These are phyloP conservation scores for Kodamaea ohmeri DNA, from an alignment of 1,139 yeast species.

Conservation along the genomic window DNA sequence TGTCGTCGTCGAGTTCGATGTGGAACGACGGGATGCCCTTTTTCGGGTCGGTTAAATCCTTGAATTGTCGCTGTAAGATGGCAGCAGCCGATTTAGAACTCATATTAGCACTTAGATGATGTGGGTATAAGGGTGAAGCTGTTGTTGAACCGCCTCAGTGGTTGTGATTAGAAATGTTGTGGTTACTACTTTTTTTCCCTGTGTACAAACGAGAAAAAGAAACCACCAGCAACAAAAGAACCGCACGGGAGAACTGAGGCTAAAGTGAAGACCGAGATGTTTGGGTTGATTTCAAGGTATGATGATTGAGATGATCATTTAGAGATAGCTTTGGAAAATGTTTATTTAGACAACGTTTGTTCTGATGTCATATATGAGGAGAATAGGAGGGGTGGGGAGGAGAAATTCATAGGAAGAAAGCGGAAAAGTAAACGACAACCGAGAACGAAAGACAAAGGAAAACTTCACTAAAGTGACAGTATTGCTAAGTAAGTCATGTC, in stretches of 20 bases:
- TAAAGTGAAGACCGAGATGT: neutral
- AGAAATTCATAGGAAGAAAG: neutral
- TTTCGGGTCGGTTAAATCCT: constrained; percentile 90
- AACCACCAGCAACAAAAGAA: constrained; percentile 2
- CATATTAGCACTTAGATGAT: constrained; percentile 23
- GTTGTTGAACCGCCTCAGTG: neutral
- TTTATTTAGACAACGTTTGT: no score
- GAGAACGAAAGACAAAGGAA: neutral
- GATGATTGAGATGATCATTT: no score
- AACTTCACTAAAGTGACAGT: neutral
- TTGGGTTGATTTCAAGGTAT: no score
- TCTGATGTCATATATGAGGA: no score
- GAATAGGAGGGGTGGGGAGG: no score
- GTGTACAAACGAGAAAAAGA: constrained; percentile 6
- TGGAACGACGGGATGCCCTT: constrained; percentile 90
- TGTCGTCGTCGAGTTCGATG: constrained; percentile 83
- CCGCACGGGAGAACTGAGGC: neutral
- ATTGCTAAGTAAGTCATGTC: neutral
- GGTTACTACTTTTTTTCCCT: constrained; percentile 8
- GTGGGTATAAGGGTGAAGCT: neutral
- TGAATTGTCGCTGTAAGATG: constrained; percentile 86
- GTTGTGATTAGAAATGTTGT: constrained; percentile 11
- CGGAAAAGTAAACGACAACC: neutral
- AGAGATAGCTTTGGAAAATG: neutral
- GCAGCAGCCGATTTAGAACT: constrained; percentile 64